A percentile compares a stretch with the other conserved stretches of the same genome.
Evolutionary conservation across 2,329 filamentous ascomycete species (phyloP).

Genomic region (Fusarium nisikadoi): DNA sequence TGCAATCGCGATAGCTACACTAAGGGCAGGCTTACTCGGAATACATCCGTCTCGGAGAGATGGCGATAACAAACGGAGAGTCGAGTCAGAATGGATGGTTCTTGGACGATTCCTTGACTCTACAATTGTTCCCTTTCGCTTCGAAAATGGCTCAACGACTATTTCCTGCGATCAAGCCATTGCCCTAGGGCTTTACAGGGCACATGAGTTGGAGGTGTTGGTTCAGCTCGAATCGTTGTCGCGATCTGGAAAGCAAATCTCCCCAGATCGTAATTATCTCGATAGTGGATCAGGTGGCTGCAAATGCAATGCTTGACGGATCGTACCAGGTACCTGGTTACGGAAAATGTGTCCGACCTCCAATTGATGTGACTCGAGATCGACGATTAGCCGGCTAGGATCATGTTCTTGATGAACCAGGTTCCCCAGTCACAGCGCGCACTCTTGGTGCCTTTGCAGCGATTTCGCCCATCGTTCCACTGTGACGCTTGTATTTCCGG

Average conservation of each 20-base stretch:
- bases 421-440: constrained; percentile 8
- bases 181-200: neutral
- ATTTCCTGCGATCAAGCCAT: neutral
- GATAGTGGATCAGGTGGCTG: constrained; percentile 40
- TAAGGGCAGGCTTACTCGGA: neutral
- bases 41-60: neutral
- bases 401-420: neutral
- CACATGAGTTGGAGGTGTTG: constrained; percentile 3
- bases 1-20: neutral
- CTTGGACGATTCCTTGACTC: neutral
- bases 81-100: neutral
- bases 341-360: constrained; percentile 13
- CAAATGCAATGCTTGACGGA: constrained; percentile 23
- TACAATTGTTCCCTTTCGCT: neutral
- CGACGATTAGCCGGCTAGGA: constrained; percentile 4
- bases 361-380: constrained; percentile 16
- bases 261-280: constrained; percentile 39
- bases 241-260: constrained; percentile 33
- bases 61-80: neutral
- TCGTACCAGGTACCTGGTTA: constrained; percentile 33
- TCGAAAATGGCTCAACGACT: neutral
- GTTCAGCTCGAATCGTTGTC: constrained; percentile 16
- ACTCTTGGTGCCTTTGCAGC: neutral
- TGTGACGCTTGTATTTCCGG: neutral
- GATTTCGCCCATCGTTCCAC: neutral